phyloP scores from a whole-genome alignment of 2,329 filamentous ascomycete species.

The Rutstroemia sp. region DNA sequence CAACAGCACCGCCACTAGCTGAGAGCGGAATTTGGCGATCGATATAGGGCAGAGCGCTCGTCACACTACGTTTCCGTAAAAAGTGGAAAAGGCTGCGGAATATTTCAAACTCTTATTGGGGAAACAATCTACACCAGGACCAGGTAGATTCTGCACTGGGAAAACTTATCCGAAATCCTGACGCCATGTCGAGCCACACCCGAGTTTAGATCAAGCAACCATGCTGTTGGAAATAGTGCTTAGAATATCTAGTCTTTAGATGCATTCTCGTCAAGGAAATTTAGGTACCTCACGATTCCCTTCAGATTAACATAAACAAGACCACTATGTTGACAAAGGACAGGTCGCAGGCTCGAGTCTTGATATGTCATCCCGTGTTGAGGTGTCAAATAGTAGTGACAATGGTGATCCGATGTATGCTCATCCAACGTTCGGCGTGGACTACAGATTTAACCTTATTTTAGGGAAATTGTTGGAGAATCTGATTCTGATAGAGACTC shows the following conservation, averaged over 20 bases:
- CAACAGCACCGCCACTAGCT: neutral
- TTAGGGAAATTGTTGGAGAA: constrained; percentile 1
- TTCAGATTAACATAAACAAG: neutral
- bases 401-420: constrained; percentile 3
- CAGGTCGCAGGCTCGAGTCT: neutral
- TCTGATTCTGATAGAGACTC: neutral
- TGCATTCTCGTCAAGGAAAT: neutral
- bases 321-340: constrained; percentile 5
- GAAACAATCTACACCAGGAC: neutral
- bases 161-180: neutral
- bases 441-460: neutral
- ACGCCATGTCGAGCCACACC: neutral
- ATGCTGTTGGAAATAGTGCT: neutral
- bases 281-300: neutral
- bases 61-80: neutral
- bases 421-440: neutral
- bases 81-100: neutral
- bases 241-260: neutral
- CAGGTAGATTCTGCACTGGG: neutral
- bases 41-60: neutral
- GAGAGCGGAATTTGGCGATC: neutral
- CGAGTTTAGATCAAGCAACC: neutral
- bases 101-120: neutral
- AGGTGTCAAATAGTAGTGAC: neutral
- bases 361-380: constrained; percentile 1